Evolutionary conservation across 176 grass and related monocot genomes (phyloP).

Genomic region (Calamus simplicifolius): DNA sequence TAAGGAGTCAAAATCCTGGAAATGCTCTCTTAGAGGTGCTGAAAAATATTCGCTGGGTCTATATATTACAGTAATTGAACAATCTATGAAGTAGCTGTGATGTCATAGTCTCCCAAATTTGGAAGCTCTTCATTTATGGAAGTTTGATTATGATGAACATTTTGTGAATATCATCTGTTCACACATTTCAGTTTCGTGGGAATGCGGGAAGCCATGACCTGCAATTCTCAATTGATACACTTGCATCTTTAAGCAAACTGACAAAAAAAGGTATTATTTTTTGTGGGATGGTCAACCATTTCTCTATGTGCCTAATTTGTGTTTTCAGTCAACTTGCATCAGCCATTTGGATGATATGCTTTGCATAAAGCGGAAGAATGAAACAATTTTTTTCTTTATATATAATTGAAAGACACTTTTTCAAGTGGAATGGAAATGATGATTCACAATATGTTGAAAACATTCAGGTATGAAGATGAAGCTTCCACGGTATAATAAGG

Average conservation of each 20-base stretch:
- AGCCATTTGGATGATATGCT: too few relatives aligned
- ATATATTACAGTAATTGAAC: slow-evolving; percentile 1
- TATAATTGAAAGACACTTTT: slow-evolving; percentile 4
- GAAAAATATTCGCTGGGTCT: slow-evolving; percentile 17
- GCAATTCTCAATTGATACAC: slow-evolving; percentile 73
- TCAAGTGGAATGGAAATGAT: slow-evolving; percentile 21
- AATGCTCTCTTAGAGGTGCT: slow-evolving; percentile 87
- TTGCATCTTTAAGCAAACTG: slow-evolving; percentile 64
- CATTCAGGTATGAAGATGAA: slow-evolving; percentile 90
- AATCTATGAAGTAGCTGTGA: slow-evolving; percentile 8
- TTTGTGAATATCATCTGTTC: slow-evolving; percentile 27
- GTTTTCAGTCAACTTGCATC: not conserved
- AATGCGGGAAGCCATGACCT: slow-evolving; percentile 99
- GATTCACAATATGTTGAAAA: slow-evolving; percentile 17
- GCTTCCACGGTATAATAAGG: slow-evolving; percentile 93
- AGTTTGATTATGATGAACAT: slow-evolving; percentile 1
- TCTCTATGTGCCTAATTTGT: not conserved
- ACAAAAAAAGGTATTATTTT: slow-evolving; percentile 72
- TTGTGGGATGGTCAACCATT: not conserved
- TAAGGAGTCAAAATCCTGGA: slow-evolving; percentile 61
- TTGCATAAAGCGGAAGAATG: too few relatives aligned
- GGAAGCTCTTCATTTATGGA: not conserved
- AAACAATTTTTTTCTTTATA: not conserved
- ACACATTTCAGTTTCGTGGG: slow-evolving; percentile 70
- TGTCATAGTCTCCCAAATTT: not conserved